phyloP scores from a whole-genome alignment of 495 filamentous ascomycete genomes.

The Oleoguttula mirabilis region DNA sequence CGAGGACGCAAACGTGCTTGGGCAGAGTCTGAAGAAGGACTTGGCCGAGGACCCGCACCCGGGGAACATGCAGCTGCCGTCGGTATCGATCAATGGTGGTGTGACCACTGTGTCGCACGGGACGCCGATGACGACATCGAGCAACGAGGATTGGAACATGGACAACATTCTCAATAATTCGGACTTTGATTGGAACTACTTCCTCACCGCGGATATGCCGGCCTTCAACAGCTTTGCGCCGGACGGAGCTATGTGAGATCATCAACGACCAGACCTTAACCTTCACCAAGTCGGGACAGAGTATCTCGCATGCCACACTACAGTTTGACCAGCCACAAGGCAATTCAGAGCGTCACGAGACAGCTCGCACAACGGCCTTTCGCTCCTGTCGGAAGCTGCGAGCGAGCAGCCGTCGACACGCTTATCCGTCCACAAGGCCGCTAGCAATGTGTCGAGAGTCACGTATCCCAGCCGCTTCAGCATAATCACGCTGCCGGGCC shows the following conservation, averaged over 20 bases:
- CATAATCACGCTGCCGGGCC: no score
- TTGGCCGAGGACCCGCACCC: constrained; percentile 6
- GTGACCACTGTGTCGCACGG: not conserved
- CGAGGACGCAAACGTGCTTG: constrained; percentile 12
- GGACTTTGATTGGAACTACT: constrained; percentile 21
- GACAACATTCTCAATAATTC: constrained; percentile 13
- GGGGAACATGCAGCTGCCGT: constrained; percentile 3
- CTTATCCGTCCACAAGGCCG: no score
- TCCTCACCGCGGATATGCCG: constrained; percentile 17
- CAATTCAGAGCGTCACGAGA: no score
- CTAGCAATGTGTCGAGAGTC: no score
- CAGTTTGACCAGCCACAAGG: no score
- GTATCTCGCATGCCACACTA: no score
- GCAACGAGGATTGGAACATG: constrained; percentile 16
- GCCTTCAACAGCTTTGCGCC: constrained; percentile 14
- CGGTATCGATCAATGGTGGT: not conserved
- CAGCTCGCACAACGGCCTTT: no score
- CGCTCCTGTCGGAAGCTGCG: no score
- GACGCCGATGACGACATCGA: constrained; percentile 5
- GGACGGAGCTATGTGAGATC: constrained; percentile 14
- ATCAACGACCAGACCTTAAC: no score
- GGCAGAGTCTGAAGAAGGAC: constrained; percentile 12
- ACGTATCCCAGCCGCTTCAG: no score
- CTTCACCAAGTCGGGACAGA: no score
- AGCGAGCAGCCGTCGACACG: no score